phyloP scores from a whole-genome alignment of 495 filamentous ascomycete genomes.

The Zalerion maritima region DNA sequence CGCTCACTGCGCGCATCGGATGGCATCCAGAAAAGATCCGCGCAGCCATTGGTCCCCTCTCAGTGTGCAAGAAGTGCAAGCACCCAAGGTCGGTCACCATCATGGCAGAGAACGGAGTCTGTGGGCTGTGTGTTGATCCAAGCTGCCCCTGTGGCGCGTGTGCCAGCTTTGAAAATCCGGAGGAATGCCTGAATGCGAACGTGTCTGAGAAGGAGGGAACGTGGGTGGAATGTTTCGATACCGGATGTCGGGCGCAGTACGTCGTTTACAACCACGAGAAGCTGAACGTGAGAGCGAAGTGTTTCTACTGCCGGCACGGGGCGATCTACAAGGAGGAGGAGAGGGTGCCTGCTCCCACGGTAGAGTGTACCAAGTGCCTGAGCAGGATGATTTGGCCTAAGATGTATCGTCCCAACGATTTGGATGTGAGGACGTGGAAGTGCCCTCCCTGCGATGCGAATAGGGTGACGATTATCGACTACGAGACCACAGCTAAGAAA shows the following conservation, averaged over 20 bases:
- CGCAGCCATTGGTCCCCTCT: constrained; percentile 20
- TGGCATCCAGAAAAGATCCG: constrained; percentile 28
- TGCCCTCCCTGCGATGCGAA: constrained; percentile 22
- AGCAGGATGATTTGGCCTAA: constrained; percentile 29
- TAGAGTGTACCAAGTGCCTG: constrained; percentile 25
- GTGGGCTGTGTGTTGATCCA: constrained; percentile 19
- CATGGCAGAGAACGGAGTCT: constrained; percentile 20
- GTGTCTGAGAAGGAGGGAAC: constrained; percentile 17
- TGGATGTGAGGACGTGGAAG: constrained; percentile 14
- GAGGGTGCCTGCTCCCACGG: constrained; percentile 11
- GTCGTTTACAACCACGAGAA: constrained; percentile 24
- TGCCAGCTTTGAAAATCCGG: constrained; percentile 4
- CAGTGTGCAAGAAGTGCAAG: constrained; percentile 24
- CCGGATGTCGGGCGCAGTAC: constrained; percentile 30
- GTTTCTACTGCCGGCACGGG: constrained; percentile 26
- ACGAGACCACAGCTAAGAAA: constrained; percentile 16
- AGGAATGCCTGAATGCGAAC: constrained; percentile 5
- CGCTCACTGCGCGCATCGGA: constrained; percentile 17
- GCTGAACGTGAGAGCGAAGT: constrained; percentile 27
- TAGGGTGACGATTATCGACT: constrained; percentile 15
- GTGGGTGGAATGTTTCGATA: constrained; percentile 28
- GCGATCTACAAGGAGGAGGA: too few species aligned
- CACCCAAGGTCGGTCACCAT: constrained; percentile 31
- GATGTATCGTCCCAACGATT: constrained; percentile 17
- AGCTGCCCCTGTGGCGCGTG: neutral